These are phyloP conservation scores for Phlyctochytrium planicorne DNA, from an alignment of 192 early-diverging fungal species.

Conservation along the genomic window DNA sequence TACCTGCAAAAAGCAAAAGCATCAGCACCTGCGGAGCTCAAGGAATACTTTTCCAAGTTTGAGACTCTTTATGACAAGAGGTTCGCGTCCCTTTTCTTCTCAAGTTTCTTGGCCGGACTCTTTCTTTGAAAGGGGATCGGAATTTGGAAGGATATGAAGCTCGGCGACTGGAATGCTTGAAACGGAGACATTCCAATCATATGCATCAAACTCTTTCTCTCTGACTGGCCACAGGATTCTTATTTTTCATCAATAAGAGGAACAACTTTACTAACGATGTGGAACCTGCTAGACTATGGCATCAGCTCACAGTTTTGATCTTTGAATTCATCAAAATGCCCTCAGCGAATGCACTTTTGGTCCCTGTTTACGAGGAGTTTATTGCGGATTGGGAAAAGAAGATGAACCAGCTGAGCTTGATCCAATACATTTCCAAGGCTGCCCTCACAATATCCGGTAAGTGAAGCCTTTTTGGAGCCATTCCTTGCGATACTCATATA, in stretches of 20 bases:
- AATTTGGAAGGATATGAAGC: no score
- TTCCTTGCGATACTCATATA: background rate
- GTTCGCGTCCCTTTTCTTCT: constrained; percentile 50
- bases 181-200: no score
- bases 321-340: constrained; percentile 79
- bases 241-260: no score
- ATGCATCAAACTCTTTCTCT: no score
- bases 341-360: constrained; percentile 71
- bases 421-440: constrained; percentile 76
- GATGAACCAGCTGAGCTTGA: constrained; percentile 93
- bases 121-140: no score
- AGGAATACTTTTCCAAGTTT: constrained; percentile 78
- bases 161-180: no score
- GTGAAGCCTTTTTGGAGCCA: background rate
- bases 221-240: no score
- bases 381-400: constrained; percentile 89
- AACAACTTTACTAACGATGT: no score
- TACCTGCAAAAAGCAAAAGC: constrained; percentile 69
- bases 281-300: constrained; percentile 99
- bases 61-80: constrained; percentile 94
- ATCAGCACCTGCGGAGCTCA: constrained; percentile 67
- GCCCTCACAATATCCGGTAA: constrained; percentile 72
- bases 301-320: constrained; percentile 86
- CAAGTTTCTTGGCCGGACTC: no score
- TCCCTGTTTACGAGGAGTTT: constrained; percentile 87